Evolutionary conservation across 495 filamentous ascomycete species (phyloP).

Genomic region (Jackrogersella minutella): DNA sequence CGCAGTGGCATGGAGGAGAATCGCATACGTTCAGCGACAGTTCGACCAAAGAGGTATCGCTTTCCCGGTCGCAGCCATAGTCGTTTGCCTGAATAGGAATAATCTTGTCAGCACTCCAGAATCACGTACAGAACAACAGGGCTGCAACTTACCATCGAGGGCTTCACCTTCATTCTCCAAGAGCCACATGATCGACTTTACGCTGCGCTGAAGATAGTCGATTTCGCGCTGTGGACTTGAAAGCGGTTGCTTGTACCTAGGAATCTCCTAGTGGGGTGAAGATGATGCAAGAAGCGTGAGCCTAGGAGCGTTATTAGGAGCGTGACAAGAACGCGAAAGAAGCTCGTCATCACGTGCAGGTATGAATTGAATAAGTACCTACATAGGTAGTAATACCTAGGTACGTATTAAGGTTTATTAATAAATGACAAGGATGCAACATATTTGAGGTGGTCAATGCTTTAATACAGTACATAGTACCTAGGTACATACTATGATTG

Average conservation of each 20-base stretch:
- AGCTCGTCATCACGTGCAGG: conserved; percentile 37
- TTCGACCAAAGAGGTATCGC: conserved; percentile 79
- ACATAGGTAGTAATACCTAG: neutral
- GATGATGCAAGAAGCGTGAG: conserved; percentile 16
- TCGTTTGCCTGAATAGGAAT: conserved; percentile 63
- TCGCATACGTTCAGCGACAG: conserved; percentile 58
- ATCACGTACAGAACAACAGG: neutral
- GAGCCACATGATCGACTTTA: conserved; percentile 61
- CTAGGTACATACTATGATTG: neutral
- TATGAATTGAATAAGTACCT: neutral
- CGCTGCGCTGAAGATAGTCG: neutral
- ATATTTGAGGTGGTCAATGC: no score
- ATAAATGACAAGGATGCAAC: no score
- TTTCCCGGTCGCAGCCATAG: conserved; percentile 86
- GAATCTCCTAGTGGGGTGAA: conserved; percentile 5
- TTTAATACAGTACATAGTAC: no score
- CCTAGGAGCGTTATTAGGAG: neutral
- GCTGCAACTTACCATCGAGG: conserved; percentile 53
- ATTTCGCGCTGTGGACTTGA: neutral
- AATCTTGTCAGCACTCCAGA: conserved; percentile 9
- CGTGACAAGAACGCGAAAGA: conserved; percentile 28
- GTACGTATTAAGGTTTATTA: no score
- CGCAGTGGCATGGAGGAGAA: neutral
- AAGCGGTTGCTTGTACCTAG: neutral
- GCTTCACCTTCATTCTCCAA: conserved; percentile 64